phyloP scores from a whole-genome alignment of 2,329 filamentous ascomycete species.

The Colletotrichum tanaceti region DNA sequence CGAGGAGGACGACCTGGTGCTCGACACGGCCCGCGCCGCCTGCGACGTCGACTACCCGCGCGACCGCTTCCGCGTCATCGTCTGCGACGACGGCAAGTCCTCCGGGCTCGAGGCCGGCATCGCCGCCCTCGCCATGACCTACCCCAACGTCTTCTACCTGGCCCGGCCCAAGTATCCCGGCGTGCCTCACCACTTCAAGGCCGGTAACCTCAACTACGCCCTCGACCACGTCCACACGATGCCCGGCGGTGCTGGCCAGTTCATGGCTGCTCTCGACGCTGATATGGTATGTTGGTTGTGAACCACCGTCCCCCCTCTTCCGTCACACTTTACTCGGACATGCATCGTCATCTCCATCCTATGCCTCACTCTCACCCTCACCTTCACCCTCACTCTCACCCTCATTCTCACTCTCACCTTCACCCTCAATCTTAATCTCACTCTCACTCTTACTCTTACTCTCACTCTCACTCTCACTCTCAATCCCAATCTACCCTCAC shows the following conservation, averaged over 20 bases:
- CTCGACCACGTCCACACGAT: conserved; percentile 62
- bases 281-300: conserved; percentile 73
- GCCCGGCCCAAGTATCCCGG: conserved; percentile 62
- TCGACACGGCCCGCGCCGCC: conserved; percentile 68
- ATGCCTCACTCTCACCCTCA: too few relatives aligned
- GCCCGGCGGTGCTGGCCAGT: conserved; percentile 66
- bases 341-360: too few relatives aligned
- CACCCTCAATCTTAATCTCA: too few relatives aligned
- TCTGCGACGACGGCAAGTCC: conserved; percentile 67
- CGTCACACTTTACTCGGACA: conserved; percentile 16
- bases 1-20: conserved; percentile 65
- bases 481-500: too few relatives aligned
- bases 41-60: conserved; percentile 66
- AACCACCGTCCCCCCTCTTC: too few relatives aligned
- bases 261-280: conserved; percentile 72
- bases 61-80: conserved; percentile 63
- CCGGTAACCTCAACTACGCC: conserved; percentile 72
- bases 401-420: too few relatives aligned
- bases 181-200: conserved; percentile 69
- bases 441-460: too few relatives aligned
- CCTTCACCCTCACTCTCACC: too few relatives aligned
- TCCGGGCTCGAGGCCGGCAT: conserved; percentile 55
- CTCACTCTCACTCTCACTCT: too few relatives aligned
- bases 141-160: conserved; percentile 65
- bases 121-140: conserved; percentile 52